phyloP scores from a whole-genome alignment of 2,329 filamentous ascomycete species.

The Pestalotiopsis sp. region DNA sequence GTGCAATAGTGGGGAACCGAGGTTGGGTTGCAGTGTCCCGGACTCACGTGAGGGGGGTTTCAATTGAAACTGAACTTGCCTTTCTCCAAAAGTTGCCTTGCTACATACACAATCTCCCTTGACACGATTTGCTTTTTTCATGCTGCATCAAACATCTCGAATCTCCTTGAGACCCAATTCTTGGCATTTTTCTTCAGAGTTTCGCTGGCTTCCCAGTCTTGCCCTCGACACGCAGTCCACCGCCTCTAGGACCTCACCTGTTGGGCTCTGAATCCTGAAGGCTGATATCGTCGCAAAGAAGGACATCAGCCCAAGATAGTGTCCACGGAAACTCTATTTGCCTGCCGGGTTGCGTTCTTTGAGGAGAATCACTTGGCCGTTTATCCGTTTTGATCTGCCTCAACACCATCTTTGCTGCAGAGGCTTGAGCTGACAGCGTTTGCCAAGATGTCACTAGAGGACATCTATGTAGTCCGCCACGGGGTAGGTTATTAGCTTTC shows the following conservation, averaged over 20 bases:
- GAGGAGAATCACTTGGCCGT: too few relatives aligned
- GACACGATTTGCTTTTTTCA: background rate
- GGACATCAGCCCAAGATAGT: background rate
- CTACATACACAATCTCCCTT: background rate
- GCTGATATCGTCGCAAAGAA: background rate
- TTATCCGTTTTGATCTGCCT: background rate
- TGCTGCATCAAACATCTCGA: background rate
- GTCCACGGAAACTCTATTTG: background rate
- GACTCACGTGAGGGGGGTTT: background rate
- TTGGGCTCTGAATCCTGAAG: background rate
- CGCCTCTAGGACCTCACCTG: too few relatives aligned
- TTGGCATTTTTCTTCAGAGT: background rate
- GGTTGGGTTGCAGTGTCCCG: background rate
- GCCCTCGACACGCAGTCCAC: background rate
- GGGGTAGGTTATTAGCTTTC: constrained; percentile 54
- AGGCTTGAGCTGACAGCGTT: background rate
- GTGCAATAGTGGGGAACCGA: background rate
- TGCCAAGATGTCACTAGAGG: constrained; percentile 63
- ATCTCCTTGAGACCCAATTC: background rate
- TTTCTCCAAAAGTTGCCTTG: background rate
- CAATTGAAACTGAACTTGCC: background rate
- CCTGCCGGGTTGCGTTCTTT: background rate
- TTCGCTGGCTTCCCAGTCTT: background rate
- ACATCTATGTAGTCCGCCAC: constrained; percentile 74
- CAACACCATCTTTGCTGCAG: background rate